A percentile compares a stretch with the other conserved stretches of the same genome.
Evolutionary conservation across 2,329 filamentous ascomycete species (phyloP).

Genomic region (Trichoderma atroviride): DNA sequence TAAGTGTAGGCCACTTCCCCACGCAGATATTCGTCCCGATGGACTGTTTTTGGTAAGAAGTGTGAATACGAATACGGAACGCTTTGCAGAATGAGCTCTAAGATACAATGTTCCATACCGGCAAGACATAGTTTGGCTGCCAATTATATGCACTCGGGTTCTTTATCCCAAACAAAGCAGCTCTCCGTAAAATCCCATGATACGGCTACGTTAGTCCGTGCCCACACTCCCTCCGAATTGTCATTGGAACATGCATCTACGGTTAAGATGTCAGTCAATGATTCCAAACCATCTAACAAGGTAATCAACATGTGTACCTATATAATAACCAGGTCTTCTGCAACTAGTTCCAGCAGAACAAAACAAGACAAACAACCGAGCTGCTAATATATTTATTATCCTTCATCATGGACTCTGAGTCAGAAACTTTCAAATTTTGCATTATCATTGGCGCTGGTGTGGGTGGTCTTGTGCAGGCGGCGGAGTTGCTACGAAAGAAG

Average conservation of each 20-base stretch:
- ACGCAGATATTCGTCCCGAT: not conserved
- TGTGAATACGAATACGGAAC: not conserved
- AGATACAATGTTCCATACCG: not conserved
- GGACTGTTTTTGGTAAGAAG: not conserved
- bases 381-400: not conserved
- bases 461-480: not conserved
- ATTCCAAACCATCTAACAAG: not conserved
- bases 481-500: not conserved
- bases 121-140: not conserved
- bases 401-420: not conserved
- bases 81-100: not conserved
- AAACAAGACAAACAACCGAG: not conserved
- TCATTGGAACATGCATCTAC: not conserved
- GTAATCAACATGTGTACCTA: not conserved
- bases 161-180: not conserved
- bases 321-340: not conserved
- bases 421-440: not conserved
- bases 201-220: not conserved
- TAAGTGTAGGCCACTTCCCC: not conserved
- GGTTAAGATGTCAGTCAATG: not conserved
- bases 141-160: not conserved
- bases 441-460: not conserved
- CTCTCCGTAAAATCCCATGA: not conserved
- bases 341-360: not conserved
- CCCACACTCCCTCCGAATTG: too few relatives aligned